Percentiles rank a stretch among this genome's conserved stretches.
Conservation (phyloP, 2,329 filamentous ascomycete species). For the Aspergillus jensenii region DNA sequence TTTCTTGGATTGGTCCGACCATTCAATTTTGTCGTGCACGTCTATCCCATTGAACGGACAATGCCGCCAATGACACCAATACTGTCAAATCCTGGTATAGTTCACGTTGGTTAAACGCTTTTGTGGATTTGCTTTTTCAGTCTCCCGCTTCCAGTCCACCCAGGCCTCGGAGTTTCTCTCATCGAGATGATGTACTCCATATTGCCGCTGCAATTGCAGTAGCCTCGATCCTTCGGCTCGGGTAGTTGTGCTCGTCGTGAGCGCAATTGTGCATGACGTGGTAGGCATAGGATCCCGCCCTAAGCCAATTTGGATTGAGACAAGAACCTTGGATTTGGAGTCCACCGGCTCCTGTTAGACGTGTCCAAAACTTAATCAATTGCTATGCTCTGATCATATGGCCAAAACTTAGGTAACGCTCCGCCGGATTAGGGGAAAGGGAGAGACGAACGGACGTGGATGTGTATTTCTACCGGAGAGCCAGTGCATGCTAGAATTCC, state of each 20-base stretch:
- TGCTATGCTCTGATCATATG: not conserved
- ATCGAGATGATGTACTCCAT: not conserved
- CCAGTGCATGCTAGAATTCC: constrained; percentile 12
- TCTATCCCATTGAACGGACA: not conserved
- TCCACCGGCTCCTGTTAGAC: not conserved
- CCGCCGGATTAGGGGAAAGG: not conserved
- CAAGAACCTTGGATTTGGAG: not conserved
- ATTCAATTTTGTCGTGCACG: not conserved
- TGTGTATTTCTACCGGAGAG: not conserved
- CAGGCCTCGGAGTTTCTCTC: not conserved
- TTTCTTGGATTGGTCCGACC: not conserved
- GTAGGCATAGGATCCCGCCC: not conserved
- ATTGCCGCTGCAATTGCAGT: constrained; percentile 7
- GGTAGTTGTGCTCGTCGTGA: not conserved
- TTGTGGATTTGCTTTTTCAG: constrained; percentile 9
- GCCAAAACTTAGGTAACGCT: not conserved
- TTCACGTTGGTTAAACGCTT: not conserved
- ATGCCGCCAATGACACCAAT: not conserved
- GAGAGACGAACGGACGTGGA: no score
- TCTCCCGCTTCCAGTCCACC: not conserved
- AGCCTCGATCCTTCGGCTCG: not conserved
- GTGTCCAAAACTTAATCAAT: constrained; percentile 1
- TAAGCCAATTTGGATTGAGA: not conserved
- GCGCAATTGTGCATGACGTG: not conserved
- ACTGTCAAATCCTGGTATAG: not conserved